These are phyloP conservation scores for Saccharomyces hybrid DNA, from an alignment of 1,139 yeast species.

Conservation along the genomic window DNA sequence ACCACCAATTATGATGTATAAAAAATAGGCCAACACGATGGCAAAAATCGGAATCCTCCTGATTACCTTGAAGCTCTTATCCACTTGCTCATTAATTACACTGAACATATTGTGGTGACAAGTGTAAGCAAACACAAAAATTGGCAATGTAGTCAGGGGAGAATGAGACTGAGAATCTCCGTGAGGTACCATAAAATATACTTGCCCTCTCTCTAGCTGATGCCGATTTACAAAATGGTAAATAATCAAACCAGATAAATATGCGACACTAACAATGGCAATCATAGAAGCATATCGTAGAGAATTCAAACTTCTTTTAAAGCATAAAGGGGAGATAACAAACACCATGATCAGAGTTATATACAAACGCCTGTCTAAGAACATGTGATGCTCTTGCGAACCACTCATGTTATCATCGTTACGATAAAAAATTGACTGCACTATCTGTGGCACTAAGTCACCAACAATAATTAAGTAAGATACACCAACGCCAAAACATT, in stretches of 20 bases:
- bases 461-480: conserved; percentile 70
- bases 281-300: conserved; percentile 62
- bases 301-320: conserved; percentile 54
- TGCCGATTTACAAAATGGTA: conserved; percentile 41
- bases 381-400: neutral
- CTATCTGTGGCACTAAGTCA: conserved; percentile 65
- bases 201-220: conserved; percentile 36
- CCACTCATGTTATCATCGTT: conserved; percentile 10
- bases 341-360: conserved; percentile 50
- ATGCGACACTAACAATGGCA: conserved; percentile 60
- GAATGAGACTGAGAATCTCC: conserved; percentile 25
- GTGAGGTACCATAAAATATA: conserved; percentile 34
- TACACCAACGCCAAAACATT: conserved; percentile 74
- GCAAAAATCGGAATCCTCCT: conserved; percentile 49
- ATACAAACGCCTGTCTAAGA: conserved; percentile 51
- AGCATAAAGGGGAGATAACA: conserved; percentile 54
- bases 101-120: conserved; percentile 79
- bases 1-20: conserved; percentile 56
- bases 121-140: conserved; percentile 70
- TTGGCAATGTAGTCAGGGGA: conserved; percentile 50
- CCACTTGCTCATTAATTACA: conserved; percentile 54
- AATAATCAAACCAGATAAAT: conserved; percentile 53
- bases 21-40: conserved; percentile 47
- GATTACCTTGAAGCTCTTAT: conserved; percentile 46
- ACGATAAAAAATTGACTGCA: conserved; percentile 32